Evolutionary conservation across 495 filamentous ascomycete genomes (phyloP).

Genomic region (Tuber aestivum): DNA sequence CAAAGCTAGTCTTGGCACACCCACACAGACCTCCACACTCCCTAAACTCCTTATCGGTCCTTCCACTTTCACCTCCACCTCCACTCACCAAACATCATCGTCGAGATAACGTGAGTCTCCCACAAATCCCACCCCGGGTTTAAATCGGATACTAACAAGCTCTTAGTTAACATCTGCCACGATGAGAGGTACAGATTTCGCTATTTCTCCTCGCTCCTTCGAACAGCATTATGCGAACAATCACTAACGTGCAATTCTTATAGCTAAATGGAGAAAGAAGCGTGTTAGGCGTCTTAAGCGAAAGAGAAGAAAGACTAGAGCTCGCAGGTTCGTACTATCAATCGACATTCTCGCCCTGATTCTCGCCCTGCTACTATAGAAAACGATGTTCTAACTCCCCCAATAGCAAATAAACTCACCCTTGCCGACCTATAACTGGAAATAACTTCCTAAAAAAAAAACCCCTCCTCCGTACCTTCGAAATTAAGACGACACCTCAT

Average conservation of each 20-base stretch:
- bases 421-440: constrained; percentile 21
- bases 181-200: not conserved
- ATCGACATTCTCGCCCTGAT: not conserved
- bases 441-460: not conserved
- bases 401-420: constrained; percentile 41
- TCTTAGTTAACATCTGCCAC: constrained; percentile 1
- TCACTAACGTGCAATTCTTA: constrained; percentile 31
- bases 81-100: not conserved
- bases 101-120: not conserved
- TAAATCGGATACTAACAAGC: not conserved
- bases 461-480: not conserved
- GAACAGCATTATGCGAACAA: constrained; percentile 11
- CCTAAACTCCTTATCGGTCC: not conserved
- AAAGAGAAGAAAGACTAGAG: constrained; percentile 44
- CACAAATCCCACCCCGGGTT: not conserved
- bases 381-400: constrained; percentile 12
- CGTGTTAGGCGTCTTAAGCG: constrained; percentile 42
- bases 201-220: not conserved
- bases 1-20: not conserved
- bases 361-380: not conserved
- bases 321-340: constrained; percentile 33
- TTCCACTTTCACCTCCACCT: not conserved
- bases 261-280: constrained; percentile 44
- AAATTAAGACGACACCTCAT: not conserved
- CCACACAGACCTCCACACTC: not conserved